A percentile compares a stretch with the other conserved stretches of the same genome.
These are phyloP conservation scores for Colletotrichum falcatum DNA, from an alignment of 2,329 filamentous ascomycete species.

Conservation along the genomic window DNA sequence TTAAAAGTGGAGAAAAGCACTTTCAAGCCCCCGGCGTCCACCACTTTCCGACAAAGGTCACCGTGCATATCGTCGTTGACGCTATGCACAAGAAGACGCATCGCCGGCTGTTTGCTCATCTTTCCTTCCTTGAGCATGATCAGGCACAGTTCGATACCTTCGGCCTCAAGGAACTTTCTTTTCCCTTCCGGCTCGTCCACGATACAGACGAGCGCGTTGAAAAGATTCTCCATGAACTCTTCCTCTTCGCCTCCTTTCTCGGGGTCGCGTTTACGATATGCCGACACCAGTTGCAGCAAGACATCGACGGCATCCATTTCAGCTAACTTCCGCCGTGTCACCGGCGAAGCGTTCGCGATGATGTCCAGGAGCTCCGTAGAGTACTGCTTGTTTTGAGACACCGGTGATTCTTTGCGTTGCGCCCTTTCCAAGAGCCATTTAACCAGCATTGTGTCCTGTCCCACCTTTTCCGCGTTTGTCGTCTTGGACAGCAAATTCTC, in stretches of 20 bases:
- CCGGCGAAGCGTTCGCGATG: constrained; percentile 78
- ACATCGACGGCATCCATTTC: constrained; percentile 79
- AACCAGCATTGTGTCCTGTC: constrained; percentile 74
- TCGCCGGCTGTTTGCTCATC: constrained; percentile 79
- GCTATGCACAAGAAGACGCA: constrained; percentile 89
- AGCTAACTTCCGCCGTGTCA: constrained; percentile 74
- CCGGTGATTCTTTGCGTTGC: constrained; percentile 72
- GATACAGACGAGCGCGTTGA: constrained; percentile 85
- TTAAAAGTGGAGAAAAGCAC: constrained; percentile 88
- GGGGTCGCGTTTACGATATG: constrained; percentile 89
- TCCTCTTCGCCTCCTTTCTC: constrained; percentile 89
- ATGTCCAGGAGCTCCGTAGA: constrained; percentile 92
- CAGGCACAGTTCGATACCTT: constrained; percentile 90
- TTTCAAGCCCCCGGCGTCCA: constrained; percentile 88
- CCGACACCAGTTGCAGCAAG: constrained; percentile 84
- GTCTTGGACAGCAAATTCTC: constrained; percentile 86
- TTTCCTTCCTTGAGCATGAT: constrained; percentile 94
- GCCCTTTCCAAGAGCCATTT: constrained; percentile 83
- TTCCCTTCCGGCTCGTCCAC: constrained; percentile 83
- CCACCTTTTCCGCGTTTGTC: constrained; percentile 77
- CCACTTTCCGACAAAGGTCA: constrained; percentile 78
- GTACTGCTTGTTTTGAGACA: constrained; percentile 95
- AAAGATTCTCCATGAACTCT: constrained; percentile 94
- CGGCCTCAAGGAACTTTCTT: constrained; percentile 84
- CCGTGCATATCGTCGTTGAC: constrained; percentile 62